Evolutionary conservation across 2,329 filamentous ascomycete genomes (phyloP).

Genomic region (Orbilia oligospora): DNA sequence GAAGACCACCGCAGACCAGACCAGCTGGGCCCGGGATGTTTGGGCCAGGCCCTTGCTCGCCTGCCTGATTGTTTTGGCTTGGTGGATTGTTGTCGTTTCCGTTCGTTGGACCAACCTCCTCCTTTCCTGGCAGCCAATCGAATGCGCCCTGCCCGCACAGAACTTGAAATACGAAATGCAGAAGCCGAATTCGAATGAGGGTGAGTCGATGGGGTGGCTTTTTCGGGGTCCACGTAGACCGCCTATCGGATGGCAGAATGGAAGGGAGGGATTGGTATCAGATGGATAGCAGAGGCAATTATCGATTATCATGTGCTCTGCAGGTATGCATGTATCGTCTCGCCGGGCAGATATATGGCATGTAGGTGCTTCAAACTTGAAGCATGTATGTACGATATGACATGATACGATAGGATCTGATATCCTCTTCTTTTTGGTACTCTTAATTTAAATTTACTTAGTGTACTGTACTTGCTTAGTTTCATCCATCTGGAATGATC

Average conservation of each 20-base stretch:
- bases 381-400: background rate
- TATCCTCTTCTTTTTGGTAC: slow-evolving; percentile 1
- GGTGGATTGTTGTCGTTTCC: slow-evolving; percentile 52
- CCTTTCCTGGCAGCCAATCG: slow-evolving; percentile 57
- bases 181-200: slow-evolving; percentile 12
- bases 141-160: slow-evolving; percentile 21
- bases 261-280: background rate
- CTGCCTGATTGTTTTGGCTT: slow-evolving; percentile 32
- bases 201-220: slow-evolving; percentile 28
- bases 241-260: slow-evolving; percentile 15
- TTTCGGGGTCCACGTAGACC: slow-evolving; percentile 15
- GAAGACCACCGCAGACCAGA: background rate
- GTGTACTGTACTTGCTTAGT: no score
- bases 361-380: no score
- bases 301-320: background rate
- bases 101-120: slow-evolving; percentile 59
- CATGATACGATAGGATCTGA: slow-evolving; percentile 6
- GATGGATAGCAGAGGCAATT: slow-evolving; percentile 9
- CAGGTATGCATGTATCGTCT: slow-evolving; percentile 9
- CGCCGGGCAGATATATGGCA: background rate
- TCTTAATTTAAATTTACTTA: background rate
- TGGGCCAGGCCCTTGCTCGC: slow-evolving; percentile 3
- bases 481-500: slow-evolving; percentile 12
- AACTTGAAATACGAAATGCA: slow-evolving; percentile 32
- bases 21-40: slow-evolving; percentile 9